phyloP scores from a whole-genome alignment of 1,139 yeast genomes.

The Petasospora fabianii region DNA sequence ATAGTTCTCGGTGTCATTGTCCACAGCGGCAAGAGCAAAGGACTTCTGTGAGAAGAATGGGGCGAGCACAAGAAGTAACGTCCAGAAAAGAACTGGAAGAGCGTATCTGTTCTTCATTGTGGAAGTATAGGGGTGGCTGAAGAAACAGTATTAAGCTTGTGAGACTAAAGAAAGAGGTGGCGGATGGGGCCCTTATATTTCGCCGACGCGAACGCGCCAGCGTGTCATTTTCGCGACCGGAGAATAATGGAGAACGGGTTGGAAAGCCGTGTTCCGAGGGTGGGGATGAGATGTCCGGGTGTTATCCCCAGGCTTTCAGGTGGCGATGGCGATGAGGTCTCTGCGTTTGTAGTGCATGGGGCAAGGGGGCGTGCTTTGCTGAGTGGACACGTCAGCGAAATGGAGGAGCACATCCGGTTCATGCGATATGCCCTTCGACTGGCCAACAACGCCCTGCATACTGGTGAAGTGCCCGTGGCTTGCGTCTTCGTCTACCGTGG shows the following conservation, averaged over 20 bases:
- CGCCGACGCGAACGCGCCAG: no score
- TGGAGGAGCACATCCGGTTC: slow-evolving; percentile 26
- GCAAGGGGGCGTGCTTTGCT: not conserved
- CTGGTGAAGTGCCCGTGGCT: slow-evolving; percentile 73
- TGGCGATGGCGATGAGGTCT: not conserved
- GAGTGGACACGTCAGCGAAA: not conserved
- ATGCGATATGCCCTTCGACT: slow-evolving; percentile 50
- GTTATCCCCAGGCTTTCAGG: no score
- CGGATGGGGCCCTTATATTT: no score
- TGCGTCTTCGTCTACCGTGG: slow-evolving; percentile 55
- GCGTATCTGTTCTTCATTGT: slow-evolving; percentile 36
- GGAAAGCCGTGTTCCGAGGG: no score
- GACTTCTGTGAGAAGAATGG: slow-evolving; percentile 41
- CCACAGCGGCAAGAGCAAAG: slow-evolving; percentile 40
- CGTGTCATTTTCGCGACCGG: no score
- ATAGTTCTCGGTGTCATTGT: slow-evolving; percentile 53
- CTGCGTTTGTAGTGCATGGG: not conserved
- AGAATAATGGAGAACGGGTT: no score
- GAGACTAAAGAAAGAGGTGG: no score
- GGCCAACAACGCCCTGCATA: slow-evolving; percentile 52
- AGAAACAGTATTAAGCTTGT: no score
- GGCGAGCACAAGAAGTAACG: slow-evolving; percentile 52
- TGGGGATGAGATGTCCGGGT: no score
- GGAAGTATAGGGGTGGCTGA: slow-evolving; percentile 1
- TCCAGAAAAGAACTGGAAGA: slow-evolving; percentile 53